Evolutionary conservation across 306 rosid species (phyloP), one percentile per base, ranked within the genome.

Genomic region (Calophaca sinica): DNA sequence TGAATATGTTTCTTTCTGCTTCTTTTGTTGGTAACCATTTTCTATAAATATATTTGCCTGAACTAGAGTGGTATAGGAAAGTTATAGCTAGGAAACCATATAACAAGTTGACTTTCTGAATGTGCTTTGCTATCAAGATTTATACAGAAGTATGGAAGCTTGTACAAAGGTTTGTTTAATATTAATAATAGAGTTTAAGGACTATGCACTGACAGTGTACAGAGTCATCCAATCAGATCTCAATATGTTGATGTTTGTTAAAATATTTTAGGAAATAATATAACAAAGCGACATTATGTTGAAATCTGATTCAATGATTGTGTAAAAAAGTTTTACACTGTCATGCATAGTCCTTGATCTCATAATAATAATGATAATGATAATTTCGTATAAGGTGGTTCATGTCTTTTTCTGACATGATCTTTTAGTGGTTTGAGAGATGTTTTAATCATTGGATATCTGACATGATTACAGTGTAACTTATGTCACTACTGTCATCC

Each of bases 41-140:
- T 62, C 51, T 65, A 1, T 42, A 65, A 62, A 20, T 39, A 38
- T 39, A 65, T 26, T 64, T 64, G 53, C 41, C 7, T 32, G 60
- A 63, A 59, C 65, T 29, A 39, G 71, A 49, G 36, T 61, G 51
- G 49, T 68, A n/a, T 46, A 58, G 7, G 67, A 44, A 72, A 72
- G 26, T 20, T 20, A 20, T 20, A 20, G 26, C 26, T 60, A 50
- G 41, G 54, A 68, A 68, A n/a, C n/a, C 1, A 55, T 13, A 38
- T 70, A 63, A 9, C 59, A 57, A 51, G 1, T 57, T 61, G 53
- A 64, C 26, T 31, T 36, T 11, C 6, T 15, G 46, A 64, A 57
- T 71, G 53, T 64, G 28, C 75, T 28, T 64, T 9, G 46, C 53
- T 11, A 62, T 15, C 62, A 31, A 44, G 28, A 52, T 69, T 69